Evolutionary conservation across 768 basidiomycete genomes (phyloP).

Genomic region (Ephemerocybe angulata): DNA sequence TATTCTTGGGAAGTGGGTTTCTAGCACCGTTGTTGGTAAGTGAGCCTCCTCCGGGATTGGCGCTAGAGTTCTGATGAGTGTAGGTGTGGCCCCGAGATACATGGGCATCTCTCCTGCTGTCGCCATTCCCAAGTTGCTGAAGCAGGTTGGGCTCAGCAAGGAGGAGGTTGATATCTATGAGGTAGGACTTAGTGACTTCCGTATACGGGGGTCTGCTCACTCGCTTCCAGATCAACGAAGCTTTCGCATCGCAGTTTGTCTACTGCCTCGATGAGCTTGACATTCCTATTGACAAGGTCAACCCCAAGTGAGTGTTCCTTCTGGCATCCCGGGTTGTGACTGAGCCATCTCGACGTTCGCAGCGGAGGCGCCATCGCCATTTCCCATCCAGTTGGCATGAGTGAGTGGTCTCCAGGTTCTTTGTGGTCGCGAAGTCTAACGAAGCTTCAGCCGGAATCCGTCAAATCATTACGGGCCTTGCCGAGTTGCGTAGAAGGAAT

Average conservation of each 20-base stretch:
- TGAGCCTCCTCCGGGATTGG: background rate
- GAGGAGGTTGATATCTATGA: slow-evolving; percentile 78
- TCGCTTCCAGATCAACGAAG: slow-evolving; percentile 70
- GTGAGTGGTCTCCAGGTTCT: slow-evolving; percentile 37
- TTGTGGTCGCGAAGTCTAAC: background rate
- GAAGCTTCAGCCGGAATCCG: slow-evolving; percentile 65
- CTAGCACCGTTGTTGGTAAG: slow-evolving; percentile 72
- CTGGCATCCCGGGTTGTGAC: background rate
- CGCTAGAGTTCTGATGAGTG: background rate
- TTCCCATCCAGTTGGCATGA: slow-evolving; percentile 82
- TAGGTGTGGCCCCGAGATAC: slow-evolving; percentile 71
- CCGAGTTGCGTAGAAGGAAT: slow-evolving; percentile 68
- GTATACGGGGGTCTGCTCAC: background rate
- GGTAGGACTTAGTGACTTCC: slow-evolving; percentile 31
- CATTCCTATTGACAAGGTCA: slow-evolving; percentile 77
- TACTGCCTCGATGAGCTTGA: slow-evolving; percentile 81
- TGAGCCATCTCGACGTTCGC: too few relatives aligned
- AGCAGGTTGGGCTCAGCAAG: slow-evolving; percentile 56
- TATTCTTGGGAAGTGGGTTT: slow-evolving; percentile 81
- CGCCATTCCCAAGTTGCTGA: slow-evolving; percentile 69
- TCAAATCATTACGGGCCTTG: slow-evolving; percentile 85
- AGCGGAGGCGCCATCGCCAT: slow-evolving; percentile 86
- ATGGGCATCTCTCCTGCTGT: slow-evolving; percentile 77
- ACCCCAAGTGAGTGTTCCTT: slow-evolving; percentile 60
- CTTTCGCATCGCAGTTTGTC: slow-evolving; percentile 92